Percentiles rank a stretch among this genome's conserved stretches.
Conservation (phyloP, 2,329 filamentous ascomycete species). For the Botryosphaeria dothidea region DNA sequence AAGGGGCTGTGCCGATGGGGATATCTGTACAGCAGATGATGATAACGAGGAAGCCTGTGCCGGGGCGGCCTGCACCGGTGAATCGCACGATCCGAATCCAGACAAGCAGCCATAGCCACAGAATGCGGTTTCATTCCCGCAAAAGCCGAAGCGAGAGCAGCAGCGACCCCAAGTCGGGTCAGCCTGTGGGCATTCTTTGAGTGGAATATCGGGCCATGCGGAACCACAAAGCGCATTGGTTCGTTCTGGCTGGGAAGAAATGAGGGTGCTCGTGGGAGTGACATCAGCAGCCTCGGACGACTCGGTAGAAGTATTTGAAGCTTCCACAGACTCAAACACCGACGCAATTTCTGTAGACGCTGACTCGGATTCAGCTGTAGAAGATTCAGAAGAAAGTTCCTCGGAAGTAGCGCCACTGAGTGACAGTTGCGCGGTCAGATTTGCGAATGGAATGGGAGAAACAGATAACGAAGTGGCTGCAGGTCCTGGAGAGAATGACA, state of each 20-base stretch:
- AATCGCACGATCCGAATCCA: not conserved
- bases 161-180: not conserved
- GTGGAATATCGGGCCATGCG: not conserved
- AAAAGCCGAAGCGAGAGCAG: slow-evolving; percentile 11
- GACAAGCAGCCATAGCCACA: not conserved
- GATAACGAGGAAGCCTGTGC: not conserved
- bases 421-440: not conserved
- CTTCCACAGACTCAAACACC: too few relatives aligned
- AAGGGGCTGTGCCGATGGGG: not conserved
- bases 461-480: not conserved
- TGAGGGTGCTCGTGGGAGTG: not conserved
- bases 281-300: not conserved
- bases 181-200: not conserved
- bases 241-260: not conserved
- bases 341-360: not conserved
- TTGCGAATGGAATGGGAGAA: not conserved
- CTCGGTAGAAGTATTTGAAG: too few relatives aligned
- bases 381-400: not conserved
- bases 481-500: not conserved
- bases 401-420: not conserved
- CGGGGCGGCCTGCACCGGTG: not conserved
- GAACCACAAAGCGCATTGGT: slow-evolving; percentile 3
- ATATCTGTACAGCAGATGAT: not conserved
- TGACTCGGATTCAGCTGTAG: not conserved
- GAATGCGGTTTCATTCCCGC: not conserved